These are phyloP conservation scores for Monosiga brevicollis DNA, from an alignment of 78 protist genomes.

Conservation along the genomic window DNA sequence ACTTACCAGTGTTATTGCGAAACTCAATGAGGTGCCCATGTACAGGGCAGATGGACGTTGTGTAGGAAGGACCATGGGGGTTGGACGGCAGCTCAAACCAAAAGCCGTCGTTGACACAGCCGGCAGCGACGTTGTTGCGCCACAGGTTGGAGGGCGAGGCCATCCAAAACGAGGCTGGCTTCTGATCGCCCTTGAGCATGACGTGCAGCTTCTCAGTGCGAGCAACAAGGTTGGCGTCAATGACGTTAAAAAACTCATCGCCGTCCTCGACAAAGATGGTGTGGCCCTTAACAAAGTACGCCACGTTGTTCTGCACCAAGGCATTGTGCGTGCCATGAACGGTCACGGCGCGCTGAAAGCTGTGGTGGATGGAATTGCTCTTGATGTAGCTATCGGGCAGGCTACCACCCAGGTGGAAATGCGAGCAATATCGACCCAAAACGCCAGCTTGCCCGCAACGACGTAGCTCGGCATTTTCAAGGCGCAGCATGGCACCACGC, in stretches of 20 bases:
- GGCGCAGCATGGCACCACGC: not conserved
- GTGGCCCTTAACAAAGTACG: slow-evolving; percentile 38
- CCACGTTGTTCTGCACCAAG: slow-evolving; percentile 24
- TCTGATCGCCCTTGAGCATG: slow-evolving; percentile 11
- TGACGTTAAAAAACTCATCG: slow-evolving; percentile 21
- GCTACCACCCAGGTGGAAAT: slow-evolving; percentile 24
- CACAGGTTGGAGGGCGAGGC: slow-evolving; percentile 12
- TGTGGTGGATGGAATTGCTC: slow-evolving; percentile 18
- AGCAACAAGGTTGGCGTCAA: slow-evolving; percentile 6
- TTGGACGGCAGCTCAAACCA: slow-evolving; percentile 11
- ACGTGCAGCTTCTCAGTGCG: not conserved
- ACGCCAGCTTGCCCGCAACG: slow-evolving; percentile 35
- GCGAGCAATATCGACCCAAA: slow-evolving; percentile 34
- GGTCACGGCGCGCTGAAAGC: slow-evolving; percentile 29
- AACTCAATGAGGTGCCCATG: not conserved
- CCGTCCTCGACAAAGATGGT: slow-evolving; percentile 49
- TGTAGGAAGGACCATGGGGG: slow-evolving; percentile 3
- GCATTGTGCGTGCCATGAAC: slow-evolving; percentile 23
- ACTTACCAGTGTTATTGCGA: not conserved
- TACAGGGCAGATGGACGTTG: slow-evolving; percentile 1
- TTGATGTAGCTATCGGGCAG: slow-evolving; percentile 12
- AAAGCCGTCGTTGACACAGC: slow-evolving; percentile 11
- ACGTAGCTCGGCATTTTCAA: slow-evolving; percentile 18
- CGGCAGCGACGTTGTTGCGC: slow-evolving; percentile 28
- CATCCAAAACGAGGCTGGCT: slow-evolving; percentile 25